These are phyloP conservation scores for Acephala macrosclerotiorum DNA, from an alignment of 2,329 filamentous ascomycete species.

Conservation along the genomic window DNA sequence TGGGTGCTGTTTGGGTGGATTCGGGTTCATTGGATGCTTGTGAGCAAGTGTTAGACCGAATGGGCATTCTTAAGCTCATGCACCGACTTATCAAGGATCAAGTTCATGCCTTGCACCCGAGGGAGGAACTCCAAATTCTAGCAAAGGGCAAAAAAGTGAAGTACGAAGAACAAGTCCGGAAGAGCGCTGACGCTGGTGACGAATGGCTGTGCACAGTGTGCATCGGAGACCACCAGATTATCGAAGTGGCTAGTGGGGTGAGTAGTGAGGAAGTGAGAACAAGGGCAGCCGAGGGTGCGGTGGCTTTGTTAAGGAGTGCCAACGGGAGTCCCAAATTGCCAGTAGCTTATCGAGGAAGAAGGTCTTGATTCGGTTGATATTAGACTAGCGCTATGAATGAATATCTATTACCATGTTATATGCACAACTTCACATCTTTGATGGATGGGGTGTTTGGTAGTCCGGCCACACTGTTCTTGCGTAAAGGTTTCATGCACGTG, in stretches of 20 bases:
- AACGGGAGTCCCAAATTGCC: neutral
- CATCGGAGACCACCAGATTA: slow-evolving; percentile 10
- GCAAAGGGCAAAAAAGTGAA: slow-evolving; percentile 8
- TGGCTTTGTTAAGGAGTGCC: slow-evolving; percentile 10
- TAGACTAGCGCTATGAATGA: no score
- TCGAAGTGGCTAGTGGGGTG: slow-evolving; percentile 4
- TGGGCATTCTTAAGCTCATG: slow-evolving; percentile 17
- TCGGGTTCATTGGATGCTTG: slow-evolving; percentile 16
- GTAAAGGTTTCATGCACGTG: no score
- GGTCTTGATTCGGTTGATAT: no score
- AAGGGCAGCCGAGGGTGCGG: slow-evolving; percentile 15
- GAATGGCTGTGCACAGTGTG: slow-evolving; percentile 13
- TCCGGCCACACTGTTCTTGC: no score
- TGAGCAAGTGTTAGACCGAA: slow-evolving; percentile 14
- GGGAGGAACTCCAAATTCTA: slow-evolving; percentile 17
- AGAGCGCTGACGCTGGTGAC: slow-evolving; percentile 4
- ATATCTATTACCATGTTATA: no score
- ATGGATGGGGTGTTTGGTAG: no score
- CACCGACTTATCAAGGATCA: slow-evolving; percentile 15
- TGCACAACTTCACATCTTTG: no score
- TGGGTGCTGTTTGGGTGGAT: slow-evolving; percentile 86
- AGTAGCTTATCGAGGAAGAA: no score
- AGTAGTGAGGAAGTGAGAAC: slow-evolving; percentile 16
- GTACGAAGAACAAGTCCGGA: slow-evolving; percentile 8
- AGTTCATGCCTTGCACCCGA: slow-evolving; percentile 18